phyloP scores from a whole-genome alignment of 2,329 filamentous ascomycete species.

The Stagonosporopsis chrysanthemi region DNA sequence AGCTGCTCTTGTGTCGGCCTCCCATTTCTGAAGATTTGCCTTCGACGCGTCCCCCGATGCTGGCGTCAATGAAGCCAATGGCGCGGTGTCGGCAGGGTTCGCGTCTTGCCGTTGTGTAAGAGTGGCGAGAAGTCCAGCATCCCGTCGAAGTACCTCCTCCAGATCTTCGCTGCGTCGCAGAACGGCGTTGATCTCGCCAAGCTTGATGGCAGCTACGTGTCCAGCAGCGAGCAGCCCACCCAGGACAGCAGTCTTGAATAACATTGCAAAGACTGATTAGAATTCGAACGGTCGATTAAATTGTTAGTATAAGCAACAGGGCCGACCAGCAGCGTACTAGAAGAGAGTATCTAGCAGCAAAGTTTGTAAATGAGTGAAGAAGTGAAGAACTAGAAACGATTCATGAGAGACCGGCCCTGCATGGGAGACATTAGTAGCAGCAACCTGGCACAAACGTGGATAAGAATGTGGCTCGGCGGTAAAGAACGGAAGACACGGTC shows the following conservation, averaged over 20 bases:
- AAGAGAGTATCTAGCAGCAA: conserved; percentile 39
- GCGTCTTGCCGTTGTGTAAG: conserved; percentile 48
- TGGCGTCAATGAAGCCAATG: conserved; percentile 43
- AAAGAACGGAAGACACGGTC: conserved; percentile 27
- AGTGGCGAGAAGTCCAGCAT: conserved; percentile 44
- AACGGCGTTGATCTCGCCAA: conserved; percentile 33
- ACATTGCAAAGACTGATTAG: conserved; percentile 43
- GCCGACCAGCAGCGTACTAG: conserved; percentile 49
- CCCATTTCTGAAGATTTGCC: conserved; percentile 45
- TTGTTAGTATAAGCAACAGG: conserved; percentile 31
- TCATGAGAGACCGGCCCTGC: conserved; percentile 41
- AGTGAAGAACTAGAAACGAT: conserved; percentile 33
- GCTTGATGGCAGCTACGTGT: conserved; percentile 41
- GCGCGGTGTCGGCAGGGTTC: conserved; percentile 36
- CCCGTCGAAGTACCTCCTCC: conserved; percentile 44
- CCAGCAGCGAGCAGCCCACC: conserved; percentile 45
- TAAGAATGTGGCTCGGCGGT: conserved; percentile 34
- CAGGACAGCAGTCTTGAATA: conserved; percentile 40
- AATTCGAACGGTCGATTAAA: conserved; percentile 45
- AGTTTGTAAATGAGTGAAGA: conserved; percentile 36
- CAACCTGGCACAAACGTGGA: conserved; percentile 27
- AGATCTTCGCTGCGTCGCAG: conserved; percentile 41
- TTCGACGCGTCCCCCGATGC: conserved; percentile 46
- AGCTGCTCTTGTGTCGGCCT: conserved; percentile 55
- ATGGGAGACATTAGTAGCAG: conserved; percentile 39